Evolutionary conservation across 164 flowering plant genomes (phyloP).

Genomic region (Stephania yunnanensis): DNA sequence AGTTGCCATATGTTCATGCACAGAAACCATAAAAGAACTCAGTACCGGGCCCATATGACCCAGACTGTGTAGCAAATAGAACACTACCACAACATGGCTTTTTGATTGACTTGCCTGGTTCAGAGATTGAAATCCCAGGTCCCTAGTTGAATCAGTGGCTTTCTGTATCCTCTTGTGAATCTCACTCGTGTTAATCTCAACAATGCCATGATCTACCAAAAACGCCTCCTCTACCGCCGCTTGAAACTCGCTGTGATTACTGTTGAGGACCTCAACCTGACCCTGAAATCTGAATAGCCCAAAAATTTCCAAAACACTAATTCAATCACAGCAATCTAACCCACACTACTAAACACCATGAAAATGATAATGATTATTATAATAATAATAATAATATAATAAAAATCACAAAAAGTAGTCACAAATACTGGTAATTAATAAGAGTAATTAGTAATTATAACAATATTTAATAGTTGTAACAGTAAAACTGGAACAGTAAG

Average conservation of each 20-base stretch:
- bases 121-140: conserved; percentile 36
- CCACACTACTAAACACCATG: neutral
- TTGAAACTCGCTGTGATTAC: conserved; percentile 58
- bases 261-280: conserved; percentile 48
- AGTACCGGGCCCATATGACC: neutral
- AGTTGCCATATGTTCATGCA: neutral
- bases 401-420: neutral
- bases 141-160: conserved; percentile 59
- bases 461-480: neutral
- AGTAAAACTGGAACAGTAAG: neutral
- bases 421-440: neutral
- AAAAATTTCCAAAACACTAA: neutral
- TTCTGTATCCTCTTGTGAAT: conserved; percentile 38
- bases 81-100: neutral
- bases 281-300: conserved; percentile 62
- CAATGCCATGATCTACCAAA: conserved; percentile 71
- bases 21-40: neutral
- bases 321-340: neutral
- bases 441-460: neutral
- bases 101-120: conserved; percentile 43
- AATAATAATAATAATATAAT: neutral
- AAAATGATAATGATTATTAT: neutral
- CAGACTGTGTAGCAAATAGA: neutral
- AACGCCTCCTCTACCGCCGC: conserved; percentile 89
- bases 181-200: conserved; percentile 32